phyloP scores from a whole-genome alignment of 1,139 yeast species.

The Geotrichum restrictum region DNA sequence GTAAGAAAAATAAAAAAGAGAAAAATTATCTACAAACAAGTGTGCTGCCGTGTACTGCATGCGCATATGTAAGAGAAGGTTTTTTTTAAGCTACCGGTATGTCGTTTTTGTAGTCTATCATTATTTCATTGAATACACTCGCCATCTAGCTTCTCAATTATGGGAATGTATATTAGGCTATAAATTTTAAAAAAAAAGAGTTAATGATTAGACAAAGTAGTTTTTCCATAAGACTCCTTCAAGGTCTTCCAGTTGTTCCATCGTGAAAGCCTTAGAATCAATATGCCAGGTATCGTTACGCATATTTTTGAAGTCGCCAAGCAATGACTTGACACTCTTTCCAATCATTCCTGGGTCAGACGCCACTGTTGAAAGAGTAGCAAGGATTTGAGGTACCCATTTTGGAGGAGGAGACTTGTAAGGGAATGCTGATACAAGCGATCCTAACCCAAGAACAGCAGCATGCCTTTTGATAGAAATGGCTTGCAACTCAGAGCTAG shows the following conservation, averaged over 20 bases:
- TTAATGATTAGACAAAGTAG: slow-evolving; percentile 66
- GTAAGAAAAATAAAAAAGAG: neutral
- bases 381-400: slow-evolving; percentile 79
- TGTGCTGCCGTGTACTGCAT: too few species aligned
- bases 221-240: slow-evolving; percentile 95
- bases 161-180: too few species aligned
- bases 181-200: too few species aligned
- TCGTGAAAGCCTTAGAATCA: slow-evolving; percentile 71
- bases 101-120: too few species aligned
- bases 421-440: slow-evolving; percentile 85
- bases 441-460: slow-evolving; percentile 84
- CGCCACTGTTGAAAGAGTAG: slow-evolving; percentile 65
- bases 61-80: too few species aligned
- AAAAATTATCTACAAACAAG: neutral
- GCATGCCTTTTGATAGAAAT: slow-evolving; percentile 62
- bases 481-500: slow-evolving; percentile 26
- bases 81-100: too few species aligned
- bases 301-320: slow-evolving; percentile 84
- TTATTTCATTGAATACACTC: too few species aligned
- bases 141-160: too few species aligned
- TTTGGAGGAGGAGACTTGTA: slow-evolving; percentile 85
- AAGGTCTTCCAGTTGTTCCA: slow-evolving; percentile 79
- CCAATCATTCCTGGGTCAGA: slow-evolving; percentile 76
- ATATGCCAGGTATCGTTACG: slow-evolving; percentile 97
- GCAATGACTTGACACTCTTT: slow-evolving; percentile 73